phyloP scores from a whole-genome alignment of 1,139 yeast genomes.

The Petasospora fabianii region DNA sequence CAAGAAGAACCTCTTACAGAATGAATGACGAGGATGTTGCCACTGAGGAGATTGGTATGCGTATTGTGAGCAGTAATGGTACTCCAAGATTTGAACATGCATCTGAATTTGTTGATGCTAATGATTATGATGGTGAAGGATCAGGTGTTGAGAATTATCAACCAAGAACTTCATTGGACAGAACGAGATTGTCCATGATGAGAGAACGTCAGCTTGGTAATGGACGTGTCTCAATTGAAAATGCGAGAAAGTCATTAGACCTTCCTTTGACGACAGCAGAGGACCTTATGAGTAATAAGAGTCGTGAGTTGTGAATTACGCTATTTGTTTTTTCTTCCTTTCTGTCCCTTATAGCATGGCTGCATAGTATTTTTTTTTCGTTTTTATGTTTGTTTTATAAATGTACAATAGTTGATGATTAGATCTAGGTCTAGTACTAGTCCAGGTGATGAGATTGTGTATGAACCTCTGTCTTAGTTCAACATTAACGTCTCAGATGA shows the following conservation, averaged over 20 bases:
- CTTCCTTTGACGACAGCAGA: conserved; percentile 36
- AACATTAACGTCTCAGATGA: too few species aligned
- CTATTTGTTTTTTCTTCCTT: background rate
- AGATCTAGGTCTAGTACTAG: too few species aligned
- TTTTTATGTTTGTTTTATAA: too few species aligned
- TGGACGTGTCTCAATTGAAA: conserved; percentile 34
- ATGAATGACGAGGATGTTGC: conserved; percentile 23
- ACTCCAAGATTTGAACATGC: conserved; percentile 25
- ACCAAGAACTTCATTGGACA: conserved; percentile 34
- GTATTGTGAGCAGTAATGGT: conserved; percentile 25
- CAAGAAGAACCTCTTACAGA: conserved; percentile 16
- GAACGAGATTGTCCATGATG: conserved; percentile 34
- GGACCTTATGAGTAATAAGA: conserved; percentile 29
- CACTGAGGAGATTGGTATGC: conserved; percentile 32
- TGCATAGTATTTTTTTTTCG: too few species aligned
- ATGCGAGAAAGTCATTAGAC: conserved; percentile 37
- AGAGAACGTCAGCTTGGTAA: conserved; percentile 33
- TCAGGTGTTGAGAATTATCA: too few species aligned
- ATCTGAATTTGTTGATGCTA: conserved; percentile 12
- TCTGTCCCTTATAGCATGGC: background rate
- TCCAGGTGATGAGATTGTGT: too few species aligned
- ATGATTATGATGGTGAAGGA: conserved; percentile 6
- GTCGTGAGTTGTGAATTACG: conserved; percentile 2
- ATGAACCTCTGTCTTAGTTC: too few species aligned
- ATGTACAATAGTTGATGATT: too few species aligned